phyloP scores from a whole-genome alignment of 805 yeast species.

The Hanseniaspora taiwanica region DNA sequence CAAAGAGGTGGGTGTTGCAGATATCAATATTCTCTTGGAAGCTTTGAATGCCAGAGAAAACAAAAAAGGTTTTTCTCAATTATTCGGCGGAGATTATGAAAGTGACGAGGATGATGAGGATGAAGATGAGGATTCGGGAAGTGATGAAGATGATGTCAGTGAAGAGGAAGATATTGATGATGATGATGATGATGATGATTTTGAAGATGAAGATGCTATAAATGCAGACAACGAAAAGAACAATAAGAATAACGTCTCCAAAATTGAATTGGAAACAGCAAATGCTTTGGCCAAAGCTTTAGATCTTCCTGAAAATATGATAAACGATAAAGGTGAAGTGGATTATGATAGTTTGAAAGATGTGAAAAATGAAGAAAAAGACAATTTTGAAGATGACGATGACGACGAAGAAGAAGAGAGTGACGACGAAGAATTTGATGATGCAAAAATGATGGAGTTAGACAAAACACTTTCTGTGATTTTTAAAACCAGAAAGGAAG shows the following conservation, averaged over 20 bases:
- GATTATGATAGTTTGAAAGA: slow-evolving; percentile 33
- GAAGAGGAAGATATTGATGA: slow-evolving; percentile 26
- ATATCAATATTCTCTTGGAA: slow-evolving; percentile 39
- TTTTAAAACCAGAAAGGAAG: slow-evolving; percentile 69
- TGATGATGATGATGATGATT: slow-evolving; percentile 23
- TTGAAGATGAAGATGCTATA: slow-evolving; percentile 18
- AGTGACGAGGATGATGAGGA: no score
- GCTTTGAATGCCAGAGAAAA: slow-evolving; percentile 58
- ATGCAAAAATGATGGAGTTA: slow-evolving; percentile 90
- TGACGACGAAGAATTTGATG: slow-evolving; percentile 80
- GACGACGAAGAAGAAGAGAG: slow-evolving; percentile 40
- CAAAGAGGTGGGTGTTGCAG: slow-evolving; percentile 29
- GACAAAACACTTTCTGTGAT: slow-evolving; percentile 75
- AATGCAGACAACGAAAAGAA: slow-evolving; percentile 21
- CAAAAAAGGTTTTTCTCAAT: slow-evolving; percentile 60
- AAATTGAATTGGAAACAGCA: slow-evolving; percentile 41
- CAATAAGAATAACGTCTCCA: slow-evolving; percentile 28
- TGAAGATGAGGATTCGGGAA: slow-evolving; percentile 14
- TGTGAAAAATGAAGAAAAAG: slow-evolving; percentile 24
- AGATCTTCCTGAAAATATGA: slow-evolving; percentile 42
- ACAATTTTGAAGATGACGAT: slow-evolving; percentile 13
- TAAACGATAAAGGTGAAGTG: slow-evolving; percentile 31
- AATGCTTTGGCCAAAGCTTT: slow-evolving; percentile 57
- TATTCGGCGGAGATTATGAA: slow-evolving; percentile 62
- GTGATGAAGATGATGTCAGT: slow-evolving; percentile 32